phyloP scores from a whole-genome alignment of 73 alveolate genomes.

The Stentor coeruleus region DNA sequence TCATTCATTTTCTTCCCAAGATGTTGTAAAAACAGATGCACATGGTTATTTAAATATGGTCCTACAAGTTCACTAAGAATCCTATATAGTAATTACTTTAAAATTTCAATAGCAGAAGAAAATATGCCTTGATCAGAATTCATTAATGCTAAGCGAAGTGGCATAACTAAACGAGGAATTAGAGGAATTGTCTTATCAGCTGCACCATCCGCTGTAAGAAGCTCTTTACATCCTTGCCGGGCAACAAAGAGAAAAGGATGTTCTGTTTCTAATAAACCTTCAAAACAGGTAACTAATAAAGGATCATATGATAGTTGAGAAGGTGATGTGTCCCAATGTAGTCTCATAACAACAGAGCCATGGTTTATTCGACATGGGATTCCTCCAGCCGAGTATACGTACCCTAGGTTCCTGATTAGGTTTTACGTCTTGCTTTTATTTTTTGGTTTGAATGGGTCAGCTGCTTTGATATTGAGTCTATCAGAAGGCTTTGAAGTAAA shows the following conservation, averaged over 20 bases:
- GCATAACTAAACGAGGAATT: conserved; percentile 57
- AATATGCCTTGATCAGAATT: conserved; percentile 49
- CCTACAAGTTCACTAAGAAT: conserved; percentile 59
- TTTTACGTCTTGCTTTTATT: conserved; percentile 67
- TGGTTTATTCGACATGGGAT: conserved; percentile 92
- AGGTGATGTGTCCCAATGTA: conserved; percentile 74
- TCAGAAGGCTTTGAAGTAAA: conserved; percentile 51
- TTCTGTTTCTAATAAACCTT: conserved; percentile 88
- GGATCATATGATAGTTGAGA: conserved; percentile 85
- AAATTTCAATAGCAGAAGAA: conserved; percentile 45
- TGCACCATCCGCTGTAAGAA: conserved; percentile 67
- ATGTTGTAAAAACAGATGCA: conserved; percentile 58
- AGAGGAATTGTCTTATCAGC: conserved; percentile 61
- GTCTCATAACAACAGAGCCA: conserved; percentile 68
- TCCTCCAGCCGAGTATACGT: conserved; percentile 91
- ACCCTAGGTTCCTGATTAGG: conserved; percentile 61
- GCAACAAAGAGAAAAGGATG: conserved; percentile 92
- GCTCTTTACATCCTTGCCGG: conserved; percentile 68
- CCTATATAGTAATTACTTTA: conserved; percentile 40
- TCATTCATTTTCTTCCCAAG: conserved; percentile 64
- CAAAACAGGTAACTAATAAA: conserved; percentile 82
- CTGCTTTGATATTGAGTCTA: conserved; percentile 61
- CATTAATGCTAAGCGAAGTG: conserved; percentile 56
- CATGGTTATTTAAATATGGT: conserved; percentile 51
- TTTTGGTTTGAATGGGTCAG: conserved; percentile 72